phyloP scores from a whole-genome alignment of 345 rosid species.

The Kernera saxatilis region DNA sequence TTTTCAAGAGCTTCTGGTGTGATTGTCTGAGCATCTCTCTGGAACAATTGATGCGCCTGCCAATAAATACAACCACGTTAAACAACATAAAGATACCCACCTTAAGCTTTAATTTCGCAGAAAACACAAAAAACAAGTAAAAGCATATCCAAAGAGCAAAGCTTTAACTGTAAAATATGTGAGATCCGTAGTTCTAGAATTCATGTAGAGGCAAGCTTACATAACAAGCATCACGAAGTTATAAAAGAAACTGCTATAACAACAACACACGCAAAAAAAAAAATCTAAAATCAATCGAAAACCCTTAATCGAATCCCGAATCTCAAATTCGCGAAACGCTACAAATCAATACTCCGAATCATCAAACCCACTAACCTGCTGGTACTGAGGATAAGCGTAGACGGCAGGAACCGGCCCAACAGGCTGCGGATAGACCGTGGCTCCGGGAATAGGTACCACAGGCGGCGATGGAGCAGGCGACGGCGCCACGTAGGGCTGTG shows the following conservation, averaged over 20 bases:
- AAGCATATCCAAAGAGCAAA: background rate
- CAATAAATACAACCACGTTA: constrained; percentile 23
- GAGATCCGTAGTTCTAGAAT: background rate
- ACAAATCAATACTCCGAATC: background rate
- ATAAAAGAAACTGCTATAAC: background rate
- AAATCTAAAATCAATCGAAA: background rate
- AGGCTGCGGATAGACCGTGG: constrained; percentile 44
- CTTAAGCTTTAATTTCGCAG: background rate
- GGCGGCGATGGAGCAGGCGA: constrained; percentile 31
- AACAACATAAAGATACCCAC: background rate
- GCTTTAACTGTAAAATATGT: constrained; percentile 2
- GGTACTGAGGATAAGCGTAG: constrained; percentile 74
- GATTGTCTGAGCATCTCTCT: constrained; percentile 88
- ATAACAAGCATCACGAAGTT: background rate
- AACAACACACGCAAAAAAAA: background rate
- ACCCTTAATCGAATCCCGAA: constrained; percentile 16
- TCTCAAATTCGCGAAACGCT: background rate
- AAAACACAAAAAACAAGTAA: background rate
- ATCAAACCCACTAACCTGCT: constrained; percentile 43
- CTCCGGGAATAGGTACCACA: constrained; percentile 35
- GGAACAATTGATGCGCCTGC: constrained; percentile 91
- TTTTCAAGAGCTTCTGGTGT: constrained; percentile 96
- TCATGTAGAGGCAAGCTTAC: background rate
- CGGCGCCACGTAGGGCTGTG: constrained; percentile 32
- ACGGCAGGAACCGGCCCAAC: constrained; percentile 50